Percentiles rank a stretch among this genome's conserved stretches.
Evolutionary conservation across 345 rosid genomes (phyloP).

Genomic region (Pelargonium nanum): DNA sequence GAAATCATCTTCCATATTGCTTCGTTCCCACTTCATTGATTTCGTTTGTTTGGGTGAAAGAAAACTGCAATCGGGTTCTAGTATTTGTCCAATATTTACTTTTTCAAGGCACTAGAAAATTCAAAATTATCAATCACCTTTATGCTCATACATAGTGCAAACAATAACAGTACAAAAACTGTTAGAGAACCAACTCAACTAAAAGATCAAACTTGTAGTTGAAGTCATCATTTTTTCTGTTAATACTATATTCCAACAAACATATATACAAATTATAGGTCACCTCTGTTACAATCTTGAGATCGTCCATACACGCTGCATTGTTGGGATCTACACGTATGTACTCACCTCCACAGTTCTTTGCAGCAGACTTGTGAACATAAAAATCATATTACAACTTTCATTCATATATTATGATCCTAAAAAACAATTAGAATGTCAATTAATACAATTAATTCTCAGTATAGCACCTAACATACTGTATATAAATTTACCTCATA

Average conservation of each 20-base stretch:
- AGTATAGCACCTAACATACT: neutral
- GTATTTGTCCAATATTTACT: conserved; percentile 11
- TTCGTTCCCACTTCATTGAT: conserved; percentile 7
- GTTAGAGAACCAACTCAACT: neutral
- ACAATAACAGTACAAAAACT: no score
- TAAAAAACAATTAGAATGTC: neutral
- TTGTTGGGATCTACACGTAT: conserved; percentile 6
- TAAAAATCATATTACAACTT: neutral
- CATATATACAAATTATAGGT: neutral
- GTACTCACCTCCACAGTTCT: conserved; percentile 10
- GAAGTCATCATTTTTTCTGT: no score
- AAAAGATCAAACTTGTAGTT: neutral
- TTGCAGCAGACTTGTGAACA: conserved; percentile 5
- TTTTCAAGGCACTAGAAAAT: conserved; percentile 15
- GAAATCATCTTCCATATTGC: conserved; percentile 7
- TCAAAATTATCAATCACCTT: no score
- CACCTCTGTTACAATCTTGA: conserved; percentile 9
- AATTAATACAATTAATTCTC: neutral
- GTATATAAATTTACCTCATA: conserved; percentile 17
- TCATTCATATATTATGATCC: no score
- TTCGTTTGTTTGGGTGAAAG: conserved; percentile 19
- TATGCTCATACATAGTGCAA: no score
- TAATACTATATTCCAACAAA: no score
- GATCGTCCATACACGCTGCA: conserved; percentile 5
- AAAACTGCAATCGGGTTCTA: conserved; percentile 20